Base-by-base conservation (phyloP, 257 asterid genomes). In the Dorcoceras hygrometricum region DNA sequence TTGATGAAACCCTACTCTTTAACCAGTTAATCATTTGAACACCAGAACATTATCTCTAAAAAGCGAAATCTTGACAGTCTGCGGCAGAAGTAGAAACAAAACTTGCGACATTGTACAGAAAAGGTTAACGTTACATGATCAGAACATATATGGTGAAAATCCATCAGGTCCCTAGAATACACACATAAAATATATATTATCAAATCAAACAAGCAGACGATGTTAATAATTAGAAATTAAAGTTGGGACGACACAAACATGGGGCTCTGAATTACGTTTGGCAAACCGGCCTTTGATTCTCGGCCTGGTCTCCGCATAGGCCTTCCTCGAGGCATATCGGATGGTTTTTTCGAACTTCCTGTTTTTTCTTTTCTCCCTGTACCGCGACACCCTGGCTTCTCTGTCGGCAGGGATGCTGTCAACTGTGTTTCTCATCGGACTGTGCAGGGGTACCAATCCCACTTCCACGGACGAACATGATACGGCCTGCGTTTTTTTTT, bases 281-380 rank as follows among this genome's bases (percentile, higher is more conserved):
- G 95, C 95, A 10, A 90, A 90, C 65, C 97, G 71, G 0, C 97
- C 97, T 71, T 87, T 90, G 76, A 90, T 81, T 68, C 95, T 75
- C 0, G 94, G 95, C 5, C 97, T 81, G 1, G 90, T 87, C 76
- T 90, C 97, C 0, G 97, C 97, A 4, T 90, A 90, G 2, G 97
- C 95, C 73, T 90, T 90, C 54, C 97, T 81, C 8, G 97, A 90
- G 0, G 97, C 95, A 34, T 90, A 90, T 56, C 97, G 74, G 23
- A 87, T 87, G 0, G 94, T 89, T 56, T 89, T 89, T 71, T 89
- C 95, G 10, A 89, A 89, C 71, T 66, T 89, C 22, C 96, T 65
- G 68, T 83, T 83, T 86, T 89, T 89, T 60, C 88, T 77, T 54
- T 89, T 87, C 85, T 87, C 97, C 67, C 93, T 85, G 68, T 89